phyloP scores from a whole-genome alignment of 306 rosid genomes.

The Casuarina equisetifolia region DNA sequence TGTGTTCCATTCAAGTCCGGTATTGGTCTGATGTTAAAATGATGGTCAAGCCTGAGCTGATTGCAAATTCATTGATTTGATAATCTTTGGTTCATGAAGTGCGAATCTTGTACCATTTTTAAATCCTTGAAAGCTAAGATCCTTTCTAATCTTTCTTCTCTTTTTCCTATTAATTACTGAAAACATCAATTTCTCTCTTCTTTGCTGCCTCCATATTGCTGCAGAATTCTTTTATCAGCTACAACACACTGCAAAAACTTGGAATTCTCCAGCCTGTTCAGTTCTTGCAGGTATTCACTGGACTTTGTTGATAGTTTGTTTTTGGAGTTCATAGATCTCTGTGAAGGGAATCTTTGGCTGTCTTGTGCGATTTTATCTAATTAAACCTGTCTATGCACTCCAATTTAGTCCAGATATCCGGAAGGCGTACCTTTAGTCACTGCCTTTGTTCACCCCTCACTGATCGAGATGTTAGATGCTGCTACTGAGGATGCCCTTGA shows the following conservation, averaged over 20 bases:
- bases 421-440: conserved; percentile 85
- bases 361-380: conserved; percentile 35
- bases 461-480: conserved; percentile 95
- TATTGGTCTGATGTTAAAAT: conserved; percentile 3
- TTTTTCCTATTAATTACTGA: conserved; percentile 1
- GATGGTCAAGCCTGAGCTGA: conserved; percentile 11
- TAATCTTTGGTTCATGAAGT: background rate
- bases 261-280: conserved; percentile 94
- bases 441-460: conserved; percentile 81
- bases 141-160: background rate
- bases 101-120: background rate
- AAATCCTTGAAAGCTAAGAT: background rate
- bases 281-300: conserved; percentile 89
- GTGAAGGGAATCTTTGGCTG: conserved; percentile 16
- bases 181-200: conserved; percentile 1
- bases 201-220: conserved; percentile 26
- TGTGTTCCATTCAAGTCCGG: background rate
- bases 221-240: conserved; percentile 88
- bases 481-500: conserved; percentile 87
- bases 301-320: conserved; percentile 31
- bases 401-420: conserved; percentile 97
- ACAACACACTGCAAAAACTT: conserved; percentile 76
- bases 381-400: conserved; percentile 46
- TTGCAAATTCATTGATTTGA: background rate
- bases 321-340: conserved; percentile 25